Evolutionary conservation across 23 red algal species (phyloP).

Genomic region (Gracilaria domingensis): DNA sequence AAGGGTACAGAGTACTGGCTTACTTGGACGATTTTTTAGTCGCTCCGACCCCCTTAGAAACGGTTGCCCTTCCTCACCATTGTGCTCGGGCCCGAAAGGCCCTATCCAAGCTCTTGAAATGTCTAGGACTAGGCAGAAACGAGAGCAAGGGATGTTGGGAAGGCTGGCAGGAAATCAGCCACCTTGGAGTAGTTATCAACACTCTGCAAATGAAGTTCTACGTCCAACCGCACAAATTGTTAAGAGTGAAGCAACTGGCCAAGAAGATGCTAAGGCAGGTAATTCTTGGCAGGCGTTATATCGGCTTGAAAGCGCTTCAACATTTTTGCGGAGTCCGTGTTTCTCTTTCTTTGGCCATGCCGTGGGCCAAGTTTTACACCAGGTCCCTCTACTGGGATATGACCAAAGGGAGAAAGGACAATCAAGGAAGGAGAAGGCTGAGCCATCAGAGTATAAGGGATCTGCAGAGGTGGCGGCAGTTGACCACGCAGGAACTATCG

Average conservation of each 20-base stretch:
- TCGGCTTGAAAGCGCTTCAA: not conserved
- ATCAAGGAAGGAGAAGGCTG: not conserved
- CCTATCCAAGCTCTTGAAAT: not conserved
- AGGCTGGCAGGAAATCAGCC: not conserved
- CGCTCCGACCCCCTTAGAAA: not conserved
- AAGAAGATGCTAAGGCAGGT: not conserved
- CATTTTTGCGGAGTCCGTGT: conserved; percentile 14
- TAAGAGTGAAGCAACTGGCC: not conserved
- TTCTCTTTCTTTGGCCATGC: conserved; percentile 29
- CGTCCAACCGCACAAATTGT: not conserved
- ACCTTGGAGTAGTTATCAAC: conserved; percentile 12
- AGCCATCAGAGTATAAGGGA: not conserved
- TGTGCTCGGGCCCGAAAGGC: not conserved
- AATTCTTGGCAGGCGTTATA: not conserved
- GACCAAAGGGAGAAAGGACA: not conserved
- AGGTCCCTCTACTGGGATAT: not conserved
- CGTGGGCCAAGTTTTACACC: conserved; percentile 25
- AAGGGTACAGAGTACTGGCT: conserved; percentile 8
- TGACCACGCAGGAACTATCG: not conserved
- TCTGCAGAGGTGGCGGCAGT: not conserved
- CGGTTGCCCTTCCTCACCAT: not conserved
- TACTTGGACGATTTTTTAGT: conserved; percentile 44
- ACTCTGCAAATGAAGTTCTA: not conserved
- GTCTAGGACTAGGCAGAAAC: not conserved
- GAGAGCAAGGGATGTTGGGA: conserved; percentile 21